These are phyloP conservation scores for Fusarium tupiense DNA, from an alignment of 2,329 filamentous ascomycete genomes.

Conservation along the genomic window DNA sequence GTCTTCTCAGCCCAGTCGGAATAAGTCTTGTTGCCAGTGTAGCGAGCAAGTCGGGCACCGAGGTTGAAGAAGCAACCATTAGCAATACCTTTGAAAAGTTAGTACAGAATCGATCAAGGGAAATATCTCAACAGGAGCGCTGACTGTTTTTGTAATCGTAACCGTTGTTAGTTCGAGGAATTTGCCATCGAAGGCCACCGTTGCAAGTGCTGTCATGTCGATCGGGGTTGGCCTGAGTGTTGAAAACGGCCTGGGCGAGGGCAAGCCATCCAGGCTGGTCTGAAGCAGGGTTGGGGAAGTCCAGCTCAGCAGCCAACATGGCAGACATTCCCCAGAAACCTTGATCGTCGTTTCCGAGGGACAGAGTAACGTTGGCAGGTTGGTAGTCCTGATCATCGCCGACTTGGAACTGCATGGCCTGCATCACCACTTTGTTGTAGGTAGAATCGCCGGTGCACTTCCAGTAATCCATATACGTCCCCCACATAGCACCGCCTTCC, in stretches of 20 bases:
- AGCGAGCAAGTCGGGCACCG: conserved; percentile 75
- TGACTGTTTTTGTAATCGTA: conserved; percentile 78
- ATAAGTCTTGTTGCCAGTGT: conserved; percentile 74
- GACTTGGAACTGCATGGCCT: conserved; percentile 63
- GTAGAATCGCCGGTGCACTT: conserved; percentile 66
- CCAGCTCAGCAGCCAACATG: conserved; percentile 68
- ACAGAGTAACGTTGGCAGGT: conserved; percentile 62
- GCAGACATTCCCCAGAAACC: conserved; percentile 73
- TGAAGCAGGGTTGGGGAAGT: conserved; percentile 63
- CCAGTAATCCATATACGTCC: conserved; percentile 72
- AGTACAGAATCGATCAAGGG: neutral
- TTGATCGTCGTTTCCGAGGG: conserved; percentile 72
- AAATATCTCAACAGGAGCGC: neutral
- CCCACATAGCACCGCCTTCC: conserved; percentile 71
- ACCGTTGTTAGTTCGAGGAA: conserved; percentile 77
- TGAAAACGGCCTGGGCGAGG: conserved; percentile 72
- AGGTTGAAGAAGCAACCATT: conserved; percentile 73
- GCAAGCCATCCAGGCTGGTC: conserved; percentile 63
- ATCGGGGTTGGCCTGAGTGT: conserved; percentile 61
- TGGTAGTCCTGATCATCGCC: conserved; percentile 65
- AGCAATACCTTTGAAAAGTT: conserved; percentile 54
- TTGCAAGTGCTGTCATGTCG: conserved; percentile 68
- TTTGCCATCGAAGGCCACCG: conserved; percentile 79
- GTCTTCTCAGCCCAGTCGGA: conserved; percentile 69
- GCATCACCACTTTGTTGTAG: conserved; percentile 65